These are phyloP conservation scores for Colletotrichum tropicicola DNA, from an alignment of 2,329 filamentous ascomycete species.

Conservation along the genomic window DNA sequence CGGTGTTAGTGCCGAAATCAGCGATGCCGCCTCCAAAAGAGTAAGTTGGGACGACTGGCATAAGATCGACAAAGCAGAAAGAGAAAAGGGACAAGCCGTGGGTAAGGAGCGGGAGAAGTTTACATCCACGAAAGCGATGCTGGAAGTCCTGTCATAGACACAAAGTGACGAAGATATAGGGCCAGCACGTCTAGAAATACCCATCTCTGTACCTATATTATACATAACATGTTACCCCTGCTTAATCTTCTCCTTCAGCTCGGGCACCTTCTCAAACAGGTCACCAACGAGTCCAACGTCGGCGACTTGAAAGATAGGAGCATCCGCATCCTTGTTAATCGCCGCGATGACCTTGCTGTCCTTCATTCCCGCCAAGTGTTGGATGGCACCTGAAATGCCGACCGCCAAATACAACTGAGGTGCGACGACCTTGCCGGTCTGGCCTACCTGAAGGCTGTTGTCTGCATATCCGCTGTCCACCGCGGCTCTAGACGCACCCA, in stretches of 20 bases:
- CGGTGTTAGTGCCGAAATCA: constrained; percentile 70
- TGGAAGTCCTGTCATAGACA: constrained; percentile 53
- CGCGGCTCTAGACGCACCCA: constrained; percentile 92
- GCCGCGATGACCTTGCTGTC: constrained; percentile 99
- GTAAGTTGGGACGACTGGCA: constrained; percentile 88
- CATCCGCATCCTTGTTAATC: constrained; percentile 98
- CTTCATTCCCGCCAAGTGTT: constrained; percentile 99
- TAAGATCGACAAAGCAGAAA: constrained; percentile 83
- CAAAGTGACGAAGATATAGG: constrained; percentile 42
- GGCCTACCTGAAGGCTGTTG: constrained; percentile 97
- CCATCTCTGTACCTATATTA: neutral
- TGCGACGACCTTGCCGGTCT: constrained; percentile 98
- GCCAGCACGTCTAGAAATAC: constrained; percentile 6
- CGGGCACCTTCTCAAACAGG: constrained; percentile 93
- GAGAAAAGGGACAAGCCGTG: constrained; percentile 65
- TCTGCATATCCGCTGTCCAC: constrained; percentile 98
- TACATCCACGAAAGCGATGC: constrained; percentile 65
- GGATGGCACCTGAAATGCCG: constrained; percentile 96
- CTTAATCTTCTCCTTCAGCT: constrained; percentile 95
- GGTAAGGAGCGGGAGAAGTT: constrained; percentile 86
- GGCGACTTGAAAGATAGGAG: constrained; percentile 97
- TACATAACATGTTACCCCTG: constrained; percentile 9
- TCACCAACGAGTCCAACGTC: constrained; percentile 96
- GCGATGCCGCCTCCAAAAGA: constrained; percentile 60
- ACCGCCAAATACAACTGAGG: constrained; percentile 95